phyloP scores from a whole-genome alignment of 331 rosid genomes.

The Erythrophleum ivorense region DNA sequence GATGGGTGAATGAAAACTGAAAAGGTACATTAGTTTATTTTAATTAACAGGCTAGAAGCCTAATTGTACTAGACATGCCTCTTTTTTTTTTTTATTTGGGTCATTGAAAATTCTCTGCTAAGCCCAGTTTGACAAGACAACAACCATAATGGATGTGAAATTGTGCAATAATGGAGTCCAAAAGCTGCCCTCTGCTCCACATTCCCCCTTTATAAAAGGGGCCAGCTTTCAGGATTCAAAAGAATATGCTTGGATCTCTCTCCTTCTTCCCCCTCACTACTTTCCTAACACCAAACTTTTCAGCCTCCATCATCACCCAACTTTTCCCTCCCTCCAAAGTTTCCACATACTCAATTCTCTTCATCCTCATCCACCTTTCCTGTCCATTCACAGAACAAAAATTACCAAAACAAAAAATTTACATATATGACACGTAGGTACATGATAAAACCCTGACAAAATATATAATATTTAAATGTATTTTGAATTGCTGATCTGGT shows the following conservation, averaged over 20 bases:
- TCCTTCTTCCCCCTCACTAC: slow-evolving; percentile 38
- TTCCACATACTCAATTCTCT: slow-evolving; percentile 42
- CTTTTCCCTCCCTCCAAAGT: slow-evolving; percentile 53
- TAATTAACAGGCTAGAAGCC: not conserved
- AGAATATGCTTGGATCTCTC: slow-evolving; percentile 81
- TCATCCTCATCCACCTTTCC: slow-evolving; percentile 13
- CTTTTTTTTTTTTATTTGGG: not conserved
- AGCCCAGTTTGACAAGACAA: slow-evolving; percentile 52
- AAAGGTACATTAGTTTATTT: not conserved
- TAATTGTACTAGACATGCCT: slow-evolving; percentile 8
- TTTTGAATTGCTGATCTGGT: not conserved
- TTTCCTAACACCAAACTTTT: slow-evolving; percentile 55
- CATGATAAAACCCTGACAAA: no score
- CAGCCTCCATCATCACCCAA: slow-evolving; percentile 51
- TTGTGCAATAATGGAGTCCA: slow-evolving; percentile 71
- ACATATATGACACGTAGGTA: not conserved
- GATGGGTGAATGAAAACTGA: no score
- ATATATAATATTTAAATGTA: not conserved
- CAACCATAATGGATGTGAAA: slow-evolving; percentile 46
- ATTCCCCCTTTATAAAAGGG: slow-evolving; percentile 51
- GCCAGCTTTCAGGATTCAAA: slow-evolving; percentile 67
- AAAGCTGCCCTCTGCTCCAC: slow-evolving; percentile 60
- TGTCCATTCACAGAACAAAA: not conserved
- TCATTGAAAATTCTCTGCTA: slow-evolving; percentile 46
- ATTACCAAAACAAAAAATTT: not conserved